phyloP scores from a whole-genome alignment of 177 flowering plant genomes.

The Vitis hybrid region DNA sequence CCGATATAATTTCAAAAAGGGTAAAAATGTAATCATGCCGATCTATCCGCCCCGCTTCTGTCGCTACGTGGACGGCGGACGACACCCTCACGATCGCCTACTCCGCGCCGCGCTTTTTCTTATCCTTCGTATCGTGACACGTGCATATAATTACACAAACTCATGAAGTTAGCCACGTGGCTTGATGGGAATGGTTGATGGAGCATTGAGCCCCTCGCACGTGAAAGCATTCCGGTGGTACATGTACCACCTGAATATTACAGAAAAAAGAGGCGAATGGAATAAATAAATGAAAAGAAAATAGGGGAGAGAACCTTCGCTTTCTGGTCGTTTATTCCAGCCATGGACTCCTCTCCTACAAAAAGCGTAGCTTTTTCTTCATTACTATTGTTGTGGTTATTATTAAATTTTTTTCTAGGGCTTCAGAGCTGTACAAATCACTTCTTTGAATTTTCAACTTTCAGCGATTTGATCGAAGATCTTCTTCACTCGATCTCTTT shows the following conservation, averaged over 20 bases:
- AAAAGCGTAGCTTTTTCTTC: constrained; percentile 8
- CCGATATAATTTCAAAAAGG: neutral
- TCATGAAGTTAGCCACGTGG: neutral
- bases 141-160: neutral
- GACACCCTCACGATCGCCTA: neutral
- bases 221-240: too few species aligned
- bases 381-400: constrained; percentile 1
- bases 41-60: neutral
- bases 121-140: neutral
- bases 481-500: neutral
- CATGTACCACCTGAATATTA: neutral
- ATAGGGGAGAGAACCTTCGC: constrained; percentile 15
- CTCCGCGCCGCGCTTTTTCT: neutral
- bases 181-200: too few species aligned
- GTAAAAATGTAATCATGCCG: neutral
- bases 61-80: neutral
- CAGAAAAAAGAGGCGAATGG: neutral
- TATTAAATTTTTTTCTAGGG: constrained; percentile 1
- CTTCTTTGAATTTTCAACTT: constrained; percentile 13
- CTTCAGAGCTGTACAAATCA: constrained; percentile 12
- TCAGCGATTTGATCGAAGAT: neutral
- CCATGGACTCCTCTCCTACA: constrained; percentile 26
- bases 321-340: constrained; percentile 14
- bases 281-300: neutral
- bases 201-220: too few species aligned